These are phyloP conservation scores for Populus trichocarpa DNA, from an alignment of 441 rosid genomes.

Conservation along the genomic window DNA sequence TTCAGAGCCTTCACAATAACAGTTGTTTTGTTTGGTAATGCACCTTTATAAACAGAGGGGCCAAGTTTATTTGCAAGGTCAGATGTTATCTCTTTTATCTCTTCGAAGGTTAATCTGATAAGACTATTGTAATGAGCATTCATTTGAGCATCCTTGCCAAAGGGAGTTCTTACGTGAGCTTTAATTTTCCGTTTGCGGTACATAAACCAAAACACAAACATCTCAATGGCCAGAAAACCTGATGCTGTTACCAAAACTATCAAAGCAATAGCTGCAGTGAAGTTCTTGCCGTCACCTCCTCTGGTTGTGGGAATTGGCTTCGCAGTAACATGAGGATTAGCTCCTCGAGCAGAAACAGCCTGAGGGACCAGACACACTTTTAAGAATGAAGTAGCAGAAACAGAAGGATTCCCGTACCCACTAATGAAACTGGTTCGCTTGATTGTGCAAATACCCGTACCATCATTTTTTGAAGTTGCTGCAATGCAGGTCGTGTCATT, in stretches of 20 bases:
- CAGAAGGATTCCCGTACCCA: slow-evolving; percentile 33
- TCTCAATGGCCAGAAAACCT: slow-evolving; percentile 24
- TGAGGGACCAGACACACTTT: slow-evolving; percentile 38
- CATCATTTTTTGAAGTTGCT: slow-evolving; percentile 38
- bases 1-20: slow-evolving; percentile 27
- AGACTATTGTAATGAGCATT: slow-evolving; percentile 23
- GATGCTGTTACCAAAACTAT: slow-evolving; percentile 27
- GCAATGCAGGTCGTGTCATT: slow-evolving; percentile 32
- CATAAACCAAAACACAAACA: slow-evolving; percentile 24
- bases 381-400: slow-evolving; percentile 31
- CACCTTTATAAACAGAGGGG: slow-evolving; percentile 29
- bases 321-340: slow-evolving; percentile 13
- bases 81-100: slow-evolving; percentile 25
- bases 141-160: slow-evolving; percentile 33
- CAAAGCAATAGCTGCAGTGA: slow-evolving; percentile 23
- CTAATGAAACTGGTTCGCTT: slow-evolving; percentile 31
- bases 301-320: slow-evolving; percentile 20
- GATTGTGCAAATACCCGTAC: slow-evolving; percentile 36
- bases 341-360: slow-evolving; percentile 35
- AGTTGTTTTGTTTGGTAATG: slow-evolving; percentile 22
- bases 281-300: slow-evolving; percentile 21
- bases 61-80: slow-evolving; percentile 27
- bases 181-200: slow-evolving; percentile 20
- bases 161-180: slow-evolving; percentile 27
- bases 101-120: slow-evolving; percentile 29